Percentiles rank a stretch among this genome's conserved stretches.
Evolutionary conservation across 805 yeast genomes (phyloP).

Genomic region (Yarrowia sp.): DNA sequence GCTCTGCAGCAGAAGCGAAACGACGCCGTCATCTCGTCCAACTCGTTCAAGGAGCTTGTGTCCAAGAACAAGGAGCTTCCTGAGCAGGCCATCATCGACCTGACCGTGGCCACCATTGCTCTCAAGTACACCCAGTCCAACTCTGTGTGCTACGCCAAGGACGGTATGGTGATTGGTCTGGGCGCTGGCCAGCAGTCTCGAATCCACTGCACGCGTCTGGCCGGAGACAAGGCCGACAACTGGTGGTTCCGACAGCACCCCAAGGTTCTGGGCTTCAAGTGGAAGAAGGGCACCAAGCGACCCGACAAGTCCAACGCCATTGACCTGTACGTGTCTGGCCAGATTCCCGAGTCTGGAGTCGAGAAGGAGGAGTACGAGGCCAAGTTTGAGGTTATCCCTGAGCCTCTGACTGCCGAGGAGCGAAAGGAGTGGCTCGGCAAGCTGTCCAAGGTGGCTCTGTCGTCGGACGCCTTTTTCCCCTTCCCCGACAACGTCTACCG

Average conservation of each 20-base stretch:
- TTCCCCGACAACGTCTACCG: slow-evolving; percentile 99
- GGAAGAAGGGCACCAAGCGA: slow-evolving; percentile 98
- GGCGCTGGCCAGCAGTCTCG: slow-evolving; percentile 99
- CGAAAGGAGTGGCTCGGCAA: slow-evolving; percentile 81
- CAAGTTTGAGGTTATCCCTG: slow-evolving; percentile 80
- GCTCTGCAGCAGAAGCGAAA: slow-evolving; percentile 95
- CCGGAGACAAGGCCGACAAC: slow-evolving; percentile 99
- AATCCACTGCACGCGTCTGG: slow-evolving; percentile 98
- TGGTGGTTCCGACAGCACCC: slow-evolving; percentile 99
- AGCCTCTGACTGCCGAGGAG: slow-evolving; percentile 76
- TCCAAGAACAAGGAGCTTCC: slow-evolving; percentile 82
- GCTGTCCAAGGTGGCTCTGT: slow-evolving; percentile 80
- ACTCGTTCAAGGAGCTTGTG: slow-evolving; percentile 87
- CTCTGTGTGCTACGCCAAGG: slow-evolving; percentile 97
- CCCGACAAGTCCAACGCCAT: slow-evolving; percentile 98
- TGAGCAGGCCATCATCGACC: slow-evolving; percentile 88
- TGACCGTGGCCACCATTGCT: slow-evolving; percentile 96
- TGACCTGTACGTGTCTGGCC: slow-evolving; percentile 86
- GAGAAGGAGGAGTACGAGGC: slow-evolving; percentile 90
- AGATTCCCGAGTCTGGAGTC: slow-evolving; percentile 87
- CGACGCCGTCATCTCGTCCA: slow-evolving; percentile 89
- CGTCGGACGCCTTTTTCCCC: slow-evolving; percentile 99
- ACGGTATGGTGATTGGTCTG: slow-evolving; percentile 98
- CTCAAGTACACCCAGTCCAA: slow-evolving; percentile 97
- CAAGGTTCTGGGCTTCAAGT: slow-evolving; percentile 81